phyloP scores from a whole-genome alignment of 2,329 filamentous ascomycete species.

The Trichophyton schoenleinii region DNA sequence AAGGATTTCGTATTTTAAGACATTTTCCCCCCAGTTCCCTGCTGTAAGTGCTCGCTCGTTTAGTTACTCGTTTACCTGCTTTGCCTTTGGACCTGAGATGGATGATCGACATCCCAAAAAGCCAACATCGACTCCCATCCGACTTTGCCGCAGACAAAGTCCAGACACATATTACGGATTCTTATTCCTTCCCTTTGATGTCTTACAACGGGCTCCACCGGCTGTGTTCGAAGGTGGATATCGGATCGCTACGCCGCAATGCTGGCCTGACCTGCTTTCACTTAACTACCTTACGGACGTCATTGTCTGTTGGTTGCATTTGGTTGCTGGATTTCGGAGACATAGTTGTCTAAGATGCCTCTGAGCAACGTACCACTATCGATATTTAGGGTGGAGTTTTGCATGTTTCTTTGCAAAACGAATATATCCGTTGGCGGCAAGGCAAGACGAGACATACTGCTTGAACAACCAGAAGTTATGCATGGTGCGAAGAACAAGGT shows the following conservation, averaged over 20 bases:
- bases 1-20: not conserved
- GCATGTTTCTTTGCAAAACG: not conserved
- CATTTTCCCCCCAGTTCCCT: not conserved
- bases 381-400: not conserved
- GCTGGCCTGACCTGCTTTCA: not conserved
- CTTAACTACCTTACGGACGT: not conserved
- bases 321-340: not conserved
- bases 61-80: not conserved
- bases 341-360: not conserved
- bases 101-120: not conserved
- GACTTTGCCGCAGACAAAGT: not conserved
- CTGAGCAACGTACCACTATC: not conserved
- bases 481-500: not conserved
- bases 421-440: not conserved
- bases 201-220: not conserved
- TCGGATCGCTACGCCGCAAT: not conserved
- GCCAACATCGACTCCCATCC: not conserved
- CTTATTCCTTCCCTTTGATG: not conserved
- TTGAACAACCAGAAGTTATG: not conserved
- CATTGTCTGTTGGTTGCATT: not conserved
- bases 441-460: not conserved
- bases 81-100: not conserved
- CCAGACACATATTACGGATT: not conserved
- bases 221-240: not conserved
- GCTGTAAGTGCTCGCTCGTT: not conserved